phyloP scores from a whole-genome alignment of 2,329 filamentous ascomycete species.

The Whalleya microplaca region DNA sequence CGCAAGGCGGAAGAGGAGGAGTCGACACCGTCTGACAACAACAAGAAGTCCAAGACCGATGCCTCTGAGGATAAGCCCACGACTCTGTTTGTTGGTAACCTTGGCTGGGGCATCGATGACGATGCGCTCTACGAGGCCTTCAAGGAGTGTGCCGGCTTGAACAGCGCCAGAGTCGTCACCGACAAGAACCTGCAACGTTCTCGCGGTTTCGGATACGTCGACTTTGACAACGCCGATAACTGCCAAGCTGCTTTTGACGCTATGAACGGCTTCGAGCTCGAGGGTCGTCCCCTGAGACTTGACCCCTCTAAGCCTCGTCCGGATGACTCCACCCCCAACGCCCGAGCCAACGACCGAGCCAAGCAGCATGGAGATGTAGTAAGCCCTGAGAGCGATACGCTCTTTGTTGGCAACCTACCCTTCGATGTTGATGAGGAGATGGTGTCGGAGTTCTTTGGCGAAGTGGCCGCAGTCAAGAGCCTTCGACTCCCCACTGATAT shows the following conservation, averaged over 20 bases:
- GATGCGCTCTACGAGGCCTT: constrained; percentile 81
- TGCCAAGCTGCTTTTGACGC: constrained; percentile 73
- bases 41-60: constrained; percentile 71
- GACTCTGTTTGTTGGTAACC: constrained; percentile 87
- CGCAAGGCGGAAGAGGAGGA: constrained; percentile 64
- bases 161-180: constrained; percentile 77
- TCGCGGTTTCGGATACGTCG: constrained; percentile 92
- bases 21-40: constrained; percentile 42
- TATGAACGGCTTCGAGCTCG: constrained; percentile 75
- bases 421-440: constrained; percentile 81
- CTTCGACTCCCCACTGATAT: constrained; percentile 87
- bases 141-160: constrained; percentile 74
- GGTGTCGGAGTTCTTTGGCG: constrained; percentile 74
- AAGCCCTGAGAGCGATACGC: constrained; percentile 80
- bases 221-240: constrained; percentile 71
- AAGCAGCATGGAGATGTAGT: constrained; percentile 76
- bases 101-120: constrained; percentile 91
- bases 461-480: constrained; percentile 72
- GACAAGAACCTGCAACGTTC: constrained; percentile 81
- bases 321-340: constrained; percentile 52
- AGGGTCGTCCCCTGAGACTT: constrained; percentile 75
- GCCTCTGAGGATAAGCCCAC: constrained; percentile 50
- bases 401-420: constrained; percentile 90
- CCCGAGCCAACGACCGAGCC: constrained; percentile 67
- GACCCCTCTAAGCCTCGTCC: constrained; percentile 75